Base-by-base conservation (phyloP, 164 flowering plant species). In the Vitis riparia region DNA sequence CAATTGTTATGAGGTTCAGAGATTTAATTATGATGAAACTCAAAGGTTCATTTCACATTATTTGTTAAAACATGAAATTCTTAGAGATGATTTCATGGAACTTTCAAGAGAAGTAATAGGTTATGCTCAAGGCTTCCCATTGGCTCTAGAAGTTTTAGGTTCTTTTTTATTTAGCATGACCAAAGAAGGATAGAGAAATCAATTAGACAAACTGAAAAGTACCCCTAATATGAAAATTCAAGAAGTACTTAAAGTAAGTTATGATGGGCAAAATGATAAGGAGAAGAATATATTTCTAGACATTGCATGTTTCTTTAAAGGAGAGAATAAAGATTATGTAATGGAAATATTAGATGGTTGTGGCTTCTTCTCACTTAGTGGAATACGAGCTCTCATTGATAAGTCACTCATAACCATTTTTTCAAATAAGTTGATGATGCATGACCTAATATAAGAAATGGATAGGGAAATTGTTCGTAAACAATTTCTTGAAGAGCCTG, bases 381-480 rank as follows among this genome's bases (percentile, higher is more conserved):
- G 27, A 2, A 60, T 73, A 61, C 1, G 16, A 4, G 16, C 8
- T 6, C 55, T 73, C 8, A 44, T 60, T n/a, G 71, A 73, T 3
- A 73, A 62, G 49, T 60, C 51, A 52, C 53, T 73, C 13, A 14
- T 73, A 19, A 67, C 27, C 27, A 6, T 44, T 11, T 7, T 23
- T 19, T 6, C 23, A 1, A 27, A 53, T 10, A 29, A 16, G 14
- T 13, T 73, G 3, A 0, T 11, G 29, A 67, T 72, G 70, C 75
- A 66, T 67, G 59, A 66, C n/a, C 48, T 67, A 32, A 3, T 74
- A 49, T 69, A 68, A 44, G 51, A 64, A 37, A 30, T 69, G 73
- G 77, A 73, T 52, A 2, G 62, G 58, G n/a, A 57, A 6, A 51
- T 74, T 73, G 76, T 73, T 11, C 63, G 53, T 11, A 44, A 65